Conservation (phyloP, 73 alveolate species). For the Symbiodinium pilosum region DNA sequence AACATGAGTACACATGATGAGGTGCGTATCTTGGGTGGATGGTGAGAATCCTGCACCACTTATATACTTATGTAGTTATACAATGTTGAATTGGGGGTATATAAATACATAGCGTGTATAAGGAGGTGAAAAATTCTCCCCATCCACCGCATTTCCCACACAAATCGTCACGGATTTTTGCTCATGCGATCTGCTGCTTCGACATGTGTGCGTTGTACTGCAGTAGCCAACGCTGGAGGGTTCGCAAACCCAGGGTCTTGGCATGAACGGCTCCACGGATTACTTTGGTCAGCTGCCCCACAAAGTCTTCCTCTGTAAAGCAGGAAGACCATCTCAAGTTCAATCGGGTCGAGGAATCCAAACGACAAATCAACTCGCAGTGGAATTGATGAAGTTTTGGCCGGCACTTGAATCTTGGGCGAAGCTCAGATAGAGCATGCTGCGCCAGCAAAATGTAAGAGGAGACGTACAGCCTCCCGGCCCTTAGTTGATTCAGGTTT, state of each 20-base stretch:
- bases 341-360: background rate
- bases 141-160: no score
- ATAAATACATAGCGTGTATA: no score
- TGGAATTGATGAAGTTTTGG: background rate
- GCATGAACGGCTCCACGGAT: background rate
- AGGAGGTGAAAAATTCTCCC: no score
- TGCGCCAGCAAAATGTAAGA: background rate
- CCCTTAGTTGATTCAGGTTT: background rate
- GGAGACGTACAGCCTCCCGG: background rate
- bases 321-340: background rate
- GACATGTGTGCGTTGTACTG: background rate
- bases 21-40: no score
- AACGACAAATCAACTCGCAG: background rate
- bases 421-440: background rate
- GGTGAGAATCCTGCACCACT: no score
- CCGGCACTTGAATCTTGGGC: background rate
- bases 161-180: no score
- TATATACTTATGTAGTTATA: no score
- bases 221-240: background rate
- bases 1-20: no score
- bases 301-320: background rate
- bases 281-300: background rate
- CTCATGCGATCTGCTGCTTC: no score
- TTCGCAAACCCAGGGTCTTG: background rate
- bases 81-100: no score